These are phyloP conservation scores for Mortierella polycephala DNA, from an alignment of 371 early-diverging fungal genomes.

Conservation along the genomic window DNA sequence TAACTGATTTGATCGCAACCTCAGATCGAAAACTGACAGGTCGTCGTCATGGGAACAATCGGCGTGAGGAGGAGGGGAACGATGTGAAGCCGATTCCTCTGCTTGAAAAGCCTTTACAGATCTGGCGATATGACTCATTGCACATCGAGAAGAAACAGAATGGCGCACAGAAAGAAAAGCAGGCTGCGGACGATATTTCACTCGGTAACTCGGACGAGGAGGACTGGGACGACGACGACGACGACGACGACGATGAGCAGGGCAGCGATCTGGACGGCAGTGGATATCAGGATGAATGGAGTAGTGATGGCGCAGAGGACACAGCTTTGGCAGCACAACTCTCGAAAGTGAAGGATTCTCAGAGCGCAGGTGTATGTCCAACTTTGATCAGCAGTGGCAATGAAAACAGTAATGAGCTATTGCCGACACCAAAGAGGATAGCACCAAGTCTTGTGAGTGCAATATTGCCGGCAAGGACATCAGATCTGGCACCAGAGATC, in stretches of 20 bases:
- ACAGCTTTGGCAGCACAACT: too few relatives aligned
- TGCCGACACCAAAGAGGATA: not conserved
- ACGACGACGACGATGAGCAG: not conserved
- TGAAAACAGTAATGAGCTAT: too few relatives aligned
- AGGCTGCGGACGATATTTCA: not conserved
- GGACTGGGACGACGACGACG: slow-evolving; percentile 3
- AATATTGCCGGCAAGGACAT: not conserved
- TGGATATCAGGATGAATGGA: too few relatives aligned
- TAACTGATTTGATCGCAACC: too few relatives aligned
- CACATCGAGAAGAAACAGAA: not conserved
- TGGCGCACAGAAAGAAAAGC: not conserved
- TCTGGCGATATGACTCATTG: not conserved
- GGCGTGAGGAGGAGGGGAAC: too few relatives aligned
- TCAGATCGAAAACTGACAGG: too few relatives aligned
- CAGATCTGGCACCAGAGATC: too few relatives aligned
- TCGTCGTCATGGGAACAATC: too few relatives aligned
- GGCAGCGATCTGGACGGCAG: not conserved
- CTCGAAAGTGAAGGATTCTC: not conserved
- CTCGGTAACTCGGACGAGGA: slow-evolving; percentile 6
- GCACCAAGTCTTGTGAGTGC: not conserved
- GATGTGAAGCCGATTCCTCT: not conserved
- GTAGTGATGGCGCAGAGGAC: too few relatives aligned
- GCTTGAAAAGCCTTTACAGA: slow-evolving; percentile 4
- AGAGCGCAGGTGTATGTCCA: too few relatives aligned
- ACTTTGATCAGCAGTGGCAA: too few relatives aligned